Conservation (phyloP, 306 rosid species). For the Vigna radiata region DNA sequence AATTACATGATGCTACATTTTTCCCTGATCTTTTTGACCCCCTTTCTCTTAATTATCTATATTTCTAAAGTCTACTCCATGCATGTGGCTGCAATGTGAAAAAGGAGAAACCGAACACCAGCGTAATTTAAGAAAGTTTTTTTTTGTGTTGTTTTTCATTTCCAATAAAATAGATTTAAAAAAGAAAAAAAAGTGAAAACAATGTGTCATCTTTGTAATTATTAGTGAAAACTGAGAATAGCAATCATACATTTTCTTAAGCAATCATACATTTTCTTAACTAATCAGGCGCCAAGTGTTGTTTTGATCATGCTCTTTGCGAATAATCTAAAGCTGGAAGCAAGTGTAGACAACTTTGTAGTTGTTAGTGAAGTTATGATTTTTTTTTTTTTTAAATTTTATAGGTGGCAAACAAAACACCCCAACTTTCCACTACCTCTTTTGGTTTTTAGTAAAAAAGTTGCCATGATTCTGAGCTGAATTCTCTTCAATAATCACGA, state of each 20-base stretch:
- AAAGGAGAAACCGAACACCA: background rate
- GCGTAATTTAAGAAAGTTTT: background rate
- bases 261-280: background rate
- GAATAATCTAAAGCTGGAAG: background rate
- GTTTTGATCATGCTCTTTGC: background rate
- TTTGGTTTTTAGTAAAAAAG: background rate
- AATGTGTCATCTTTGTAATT: background rate
- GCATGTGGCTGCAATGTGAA: too few relatives aligned
- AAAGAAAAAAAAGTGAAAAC: background rate
- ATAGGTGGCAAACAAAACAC: too few relatives aligned
- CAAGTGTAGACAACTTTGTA: background rate
- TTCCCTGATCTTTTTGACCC: background rate
- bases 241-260: background rate
- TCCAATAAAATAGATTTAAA: background rate
- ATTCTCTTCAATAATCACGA: background rate
- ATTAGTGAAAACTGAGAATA: background rate
- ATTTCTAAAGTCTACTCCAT: background rate
- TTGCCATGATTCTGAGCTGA: slow-evolving; percentile 12
- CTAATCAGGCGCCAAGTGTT: background rate
- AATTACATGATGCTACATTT: slow-evolving; percentile 1
- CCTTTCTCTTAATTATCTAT: background rate
- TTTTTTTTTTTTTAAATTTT: background rate
- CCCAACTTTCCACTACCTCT: background rate
- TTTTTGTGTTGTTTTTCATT: background rate
- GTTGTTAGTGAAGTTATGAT: background rate